Conservation (phyloP, 176 grass and related monocot genomes). For the Ensete ventricosum region DNA sequence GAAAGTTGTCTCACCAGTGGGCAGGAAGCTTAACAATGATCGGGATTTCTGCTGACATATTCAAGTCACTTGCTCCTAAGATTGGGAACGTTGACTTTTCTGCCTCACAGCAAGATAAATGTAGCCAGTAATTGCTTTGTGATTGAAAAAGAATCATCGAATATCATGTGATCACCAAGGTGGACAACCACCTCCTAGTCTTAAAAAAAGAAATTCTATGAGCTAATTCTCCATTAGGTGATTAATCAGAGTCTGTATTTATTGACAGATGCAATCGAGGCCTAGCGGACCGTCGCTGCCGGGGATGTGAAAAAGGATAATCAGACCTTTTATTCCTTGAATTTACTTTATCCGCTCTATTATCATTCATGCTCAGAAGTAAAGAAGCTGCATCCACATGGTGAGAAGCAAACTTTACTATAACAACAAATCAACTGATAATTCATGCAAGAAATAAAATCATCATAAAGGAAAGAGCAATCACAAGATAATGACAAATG, state of each 20-base stretch:
- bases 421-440: slow-evolving; percentile 3
- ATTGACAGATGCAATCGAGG: slow-evolving; percentile 56
- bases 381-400: slow-evolving; percentile 48
- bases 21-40: background rate
- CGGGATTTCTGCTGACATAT: background rate
- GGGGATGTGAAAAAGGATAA: slow-evolving; percentile 71
- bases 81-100: background rate
- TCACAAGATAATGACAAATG: background rate
- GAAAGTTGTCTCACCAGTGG: no score
- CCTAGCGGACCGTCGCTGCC: slow-evolving; percentile 54
- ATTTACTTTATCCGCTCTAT: slow-evolving; percentile 34
- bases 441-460: background rate
- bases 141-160: background rate
- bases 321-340: slow-evolving; percentile 43
- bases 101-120: background rate
- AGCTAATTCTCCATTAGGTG: background rate
- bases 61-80: background rate
- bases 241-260: slow-evolving; percentile 78
- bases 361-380: slow-evolving; percentile 48
- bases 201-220: background rate
- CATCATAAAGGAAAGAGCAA: background rate
- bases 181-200: background rate
- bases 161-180: background rate
- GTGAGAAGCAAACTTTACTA: slow-evolving; percentile 16
- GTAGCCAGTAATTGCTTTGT: background rate